Evolutionary conservation across 805 yeast genomes (phyloP).

Genomic region (Cephaloascus albidus): DNA sequence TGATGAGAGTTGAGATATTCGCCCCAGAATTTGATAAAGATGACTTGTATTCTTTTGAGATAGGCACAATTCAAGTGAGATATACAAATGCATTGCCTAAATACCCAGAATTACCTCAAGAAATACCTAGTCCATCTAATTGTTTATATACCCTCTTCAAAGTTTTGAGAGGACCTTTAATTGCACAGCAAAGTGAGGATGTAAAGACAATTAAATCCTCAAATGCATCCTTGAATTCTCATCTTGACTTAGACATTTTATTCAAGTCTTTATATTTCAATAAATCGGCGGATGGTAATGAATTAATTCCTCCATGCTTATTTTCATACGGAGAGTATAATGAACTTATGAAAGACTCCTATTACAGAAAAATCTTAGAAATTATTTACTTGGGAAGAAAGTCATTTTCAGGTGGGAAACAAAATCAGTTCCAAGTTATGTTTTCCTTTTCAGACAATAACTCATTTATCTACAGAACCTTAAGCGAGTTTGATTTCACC

Average conservation of each 20-base stretch:
- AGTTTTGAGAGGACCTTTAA: slow-evolving; percentile 61
- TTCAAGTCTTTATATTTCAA: slow-evolving; percentile 36
- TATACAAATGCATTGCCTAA: slow-evolving; percentile 25
- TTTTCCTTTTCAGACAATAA: slow-evolving; percentile 23
- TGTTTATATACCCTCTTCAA: slow-evolving; percentile 55
- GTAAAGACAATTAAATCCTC: slow-evolving; percentile 45
- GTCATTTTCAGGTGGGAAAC: slow-evolving; percentile 1
- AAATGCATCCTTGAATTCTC: slow-evolving; percentile 44
- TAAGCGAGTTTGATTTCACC: slow-evolving; percentile 22
- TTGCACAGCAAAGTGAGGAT: slow-evolving; percentile 29
- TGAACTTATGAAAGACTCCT: slow-evolving; percentile 33
- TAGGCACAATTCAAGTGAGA: slow-evolving; percentile 41
- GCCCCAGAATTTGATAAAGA: slow-evolving; percentile 37
- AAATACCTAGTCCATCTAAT: slow-evolving; percentile 42
- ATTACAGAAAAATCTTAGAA: slow-evolving; percentile 45
- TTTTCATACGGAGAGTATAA: slow-evolving; percentile 17
- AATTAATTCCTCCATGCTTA: slow-evolving; percentile 41
- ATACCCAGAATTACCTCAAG: slow-evolving; percentile 12
- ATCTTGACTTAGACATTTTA: slow-evolving; percentile 47
- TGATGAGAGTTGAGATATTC: slow-evolving; percentile 46
- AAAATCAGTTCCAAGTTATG: slow-evolving; percentile 9
- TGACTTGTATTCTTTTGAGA: slow-evolving; percentile 38
- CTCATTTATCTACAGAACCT: slow-evolving; percentile 19
- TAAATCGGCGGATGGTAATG: slow-evolving; percentile 15
- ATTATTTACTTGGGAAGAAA: slow-evolving; percentile 31